A percentile compares a stretch with the other conserved stretches of the same genome.
Conservation (phyloP, 495 filamentous ascomycete species). For the Bryoglossum gracile region DNA sequence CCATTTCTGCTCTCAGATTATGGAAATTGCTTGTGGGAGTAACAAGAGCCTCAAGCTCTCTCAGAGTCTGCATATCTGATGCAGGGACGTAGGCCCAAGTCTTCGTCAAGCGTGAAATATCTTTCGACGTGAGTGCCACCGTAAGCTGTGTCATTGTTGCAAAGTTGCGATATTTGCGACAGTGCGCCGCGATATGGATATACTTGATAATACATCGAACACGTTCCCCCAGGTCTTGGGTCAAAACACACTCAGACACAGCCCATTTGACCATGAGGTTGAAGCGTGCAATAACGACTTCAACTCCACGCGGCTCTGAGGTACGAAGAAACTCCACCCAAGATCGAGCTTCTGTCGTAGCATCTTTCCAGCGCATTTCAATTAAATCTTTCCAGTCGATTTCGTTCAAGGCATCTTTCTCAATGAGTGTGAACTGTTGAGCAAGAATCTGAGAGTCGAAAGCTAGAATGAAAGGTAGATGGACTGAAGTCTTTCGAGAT, state of each 20-base stretch:
- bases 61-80: slow-evolving; percentile 62
- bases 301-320: slow-evolving; percentile 79
- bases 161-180: slow-evolving; percentile 82
- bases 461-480: slow-evolving; percentile 87
- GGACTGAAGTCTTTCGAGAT: slow-evolving; percentile 32
- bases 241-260: slow-evolving; percentile 84
- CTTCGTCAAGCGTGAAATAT: slow-evolving; percentile 63
- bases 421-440: slow-evolving; percentile 90
- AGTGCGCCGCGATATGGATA: slow-evolving; percentile 85
- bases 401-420: slow-evolving; percentile 92
- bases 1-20: slow-evolving; percentile 87
- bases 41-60: slow-evolving; percentile 75
- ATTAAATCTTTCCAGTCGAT: slow-evolving; percentile 98
- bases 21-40: slow-evolving; percentile 89
- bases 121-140: slow-evolving; percentile 79
- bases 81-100: slow-evolving; percentile 78
- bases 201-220: slow-evolving; percentile 80
- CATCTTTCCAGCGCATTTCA: slow-evolving; percentile 80
- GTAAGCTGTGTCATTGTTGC: slow-evolving; percentile 95
- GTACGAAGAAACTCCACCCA: slow-evolving; percentile 91
- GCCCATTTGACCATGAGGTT: slow-evolving; percentile 98
- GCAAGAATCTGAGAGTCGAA: slow-evolving; percentile 87
- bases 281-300: slow-evolving; percentile 93
- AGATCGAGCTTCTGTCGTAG: slow-evolving; percentile 54
- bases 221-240: slow-evolving; percentile 72